Conservation (phyloP, 441 rosid species). For the Eruca vesicaria region DNA sequence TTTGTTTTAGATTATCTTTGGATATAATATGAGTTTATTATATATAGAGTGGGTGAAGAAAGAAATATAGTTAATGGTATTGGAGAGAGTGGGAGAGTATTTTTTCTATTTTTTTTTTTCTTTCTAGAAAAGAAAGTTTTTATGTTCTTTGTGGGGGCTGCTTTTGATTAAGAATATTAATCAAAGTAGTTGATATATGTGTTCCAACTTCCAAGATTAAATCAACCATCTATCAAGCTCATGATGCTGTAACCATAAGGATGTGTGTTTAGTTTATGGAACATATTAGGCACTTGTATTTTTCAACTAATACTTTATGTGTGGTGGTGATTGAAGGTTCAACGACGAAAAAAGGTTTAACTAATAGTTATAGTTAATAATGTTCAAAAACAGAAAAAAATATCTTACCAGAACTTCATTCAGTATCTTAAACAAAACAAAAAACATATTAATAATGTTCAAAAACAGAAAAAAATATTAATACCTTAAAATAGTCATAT, state of each 20-base stretch:
- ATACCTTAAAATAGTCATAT: too few relatives aligned
- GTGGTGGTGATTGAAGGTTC: not conserved
- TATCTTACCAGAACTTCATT: too few relatives aligned
- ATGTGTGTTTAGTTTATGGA: not conserved
- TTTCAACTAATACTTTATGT: not conserved
- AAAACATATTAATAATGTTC: too few relatives aligned
- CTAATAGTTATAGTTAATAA: not conserved
- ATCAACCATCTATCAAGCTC: constrained; percentile 1
- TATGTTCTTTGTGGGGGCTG: constrained; percentile 19
- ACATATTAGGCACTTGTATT: not conserved
- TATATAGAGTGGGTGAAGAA: not conserved
- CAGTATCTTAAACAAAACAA: too few relatives aligned
- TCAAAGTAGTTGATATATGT: constrained; percentile 27
- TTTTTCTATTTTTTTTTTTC: not conserved
- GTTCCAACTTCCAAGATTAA: constrained; percentile 22
- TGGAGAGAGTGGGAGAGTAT: constrained; percentile 20
- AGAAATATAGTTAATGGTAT: constrained; percentile 18
- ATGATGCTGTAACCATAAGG: not conserved
- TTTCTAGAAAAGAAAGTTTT: constrained; percentile 23
- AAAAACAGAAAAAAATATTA: too few relatives aligned
- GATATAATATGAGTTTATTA: not conserved
- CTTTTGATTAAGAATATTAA: constrained; percentile 16
- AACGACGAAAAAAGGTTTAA: too few relatives aligned
- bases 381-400: too few relatives aligned
- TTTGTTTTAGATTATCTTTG: not conserved